These are phyloP conservation scores for Fusarium sp. DNA, from an alignment of 2,329 filamentous ascomycete genomes.

Conservation along the genomic window DNA sequence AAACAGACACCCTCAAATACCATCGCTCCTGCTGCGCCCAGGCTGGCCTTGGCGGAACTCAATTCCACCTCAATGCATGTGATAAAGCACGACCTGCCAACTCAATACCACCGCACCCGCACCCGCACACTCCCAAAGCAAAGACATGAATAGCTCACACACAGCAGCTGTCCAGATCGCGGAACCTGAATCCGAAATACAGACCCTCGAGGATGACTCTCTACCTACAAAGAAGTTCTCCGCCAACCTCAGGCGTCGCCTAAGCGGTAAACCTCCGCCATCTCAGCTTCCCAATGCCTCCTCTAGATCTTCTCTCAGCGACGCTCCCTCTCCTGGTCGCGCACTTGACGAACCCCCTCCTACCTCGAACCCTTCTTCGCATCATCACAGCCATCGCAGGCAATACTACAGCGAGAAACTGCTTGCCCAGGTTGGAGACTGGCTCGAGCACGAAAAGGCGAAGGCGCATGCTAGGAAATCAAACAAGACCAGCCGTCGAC, in stretches of 20 bases:
- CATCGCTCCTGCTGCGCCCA: background rate
- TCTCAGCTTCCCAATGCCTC: constrained; percentile 51
- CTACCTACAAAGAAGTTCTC: constrained; percentile 49
- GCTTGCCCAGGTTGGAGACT: constrained; percentile 80
- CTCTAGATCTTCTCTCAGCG: constrained; percentile 58
- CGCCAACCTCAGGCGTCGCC: constrained; percentile 48
- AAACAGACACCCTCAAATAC: background rate
- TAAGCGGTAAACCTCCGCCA: constrained; percentile 49
- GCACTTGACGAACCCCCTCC: constrained; percentile 45
- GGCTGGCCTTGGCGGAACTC: constrained; percentile 9
- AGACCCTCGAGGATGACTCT: constrained; percentile 49
- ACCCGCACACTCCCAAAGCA: background rate
- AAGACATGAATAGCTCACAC: constrained; percentile 38
- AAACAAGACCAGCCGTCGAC: constrained; percentile 52
- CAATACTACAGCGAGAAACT: constrained; percentile 65
- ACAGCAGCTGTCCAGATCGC: constrained; percentile 66
- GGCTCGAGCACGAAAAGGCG: constrained; percentile 82
- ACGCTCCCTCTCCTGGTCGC: constrained; percentile 45
- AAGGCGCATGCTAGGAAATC: constrained; percentile 65
- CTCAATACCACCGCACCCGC: background rate
- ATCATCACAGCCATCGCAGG: constrained; percentile 48
- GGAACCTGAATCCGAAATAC: constrained; percentile 57
- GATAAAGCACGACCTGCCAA: constrained; percentile 1
- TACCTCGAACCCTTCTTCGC: constrained; percentile 34
- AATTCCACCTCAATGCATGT: constrained; percentile 13